Evolutionary conservation across 169 alveolate genomes (phyloP).

Genomic region (Eimeria sp.): DNA sequence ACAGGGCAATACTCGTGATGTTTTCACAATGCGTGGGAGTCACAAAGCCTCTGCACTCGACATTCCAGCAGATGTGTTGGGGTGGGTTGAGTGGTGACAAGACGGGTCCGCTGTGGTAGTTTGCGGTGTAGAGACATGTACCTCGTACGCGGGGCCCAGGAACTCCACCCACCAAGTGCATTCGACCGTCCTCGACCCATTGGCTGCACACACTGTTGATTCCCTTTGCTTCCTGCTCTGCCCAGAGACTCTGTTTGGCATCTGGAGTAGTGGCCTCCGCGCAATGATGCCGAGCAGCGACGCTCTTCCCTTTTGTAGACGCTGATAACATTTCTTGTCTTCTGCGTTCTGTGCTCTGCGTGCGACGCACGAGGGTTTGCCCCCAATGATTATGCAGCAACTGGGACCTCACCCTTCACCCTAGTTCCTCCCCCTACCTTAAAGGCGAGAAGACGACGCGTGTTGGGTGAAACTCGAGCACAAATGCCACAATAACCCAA

Average conservation of each 20-base stretch:
- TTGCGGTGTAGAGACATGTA: slow-evolving; percentile 21
- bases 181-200: neutral
- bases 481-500: too few relatives aligned
- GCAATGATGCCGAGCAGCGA: slow-evolving; percentile 22
- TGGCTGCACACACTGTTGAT: slow-evolving; percentile 8
- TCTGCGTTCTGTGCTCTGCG: neutral
- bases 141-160: neutral
- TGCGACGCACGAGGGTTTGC: neutral
- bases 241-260: slow-evolving; percentile 10
- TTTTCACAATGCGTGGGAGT: slow-evolving; percentile 54
- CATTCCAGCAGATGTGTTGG: slow-evolving; percentile 24
- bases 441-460: neutral
- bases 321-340: slow-evolving; percentile 42
- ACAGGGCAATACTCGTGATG: neutral
- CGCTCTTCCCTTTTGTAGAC: slow-evolving; percentile 32
- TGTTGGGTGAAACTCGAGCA: neutral
- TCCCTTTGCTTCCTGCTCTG: slow-evolving; percentile 2
- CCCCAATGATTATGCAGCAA: neutral
- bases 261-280: slow-evolving; percentile 52
- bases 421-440: neutral
- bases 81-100: slow-evolving; percentile 20
- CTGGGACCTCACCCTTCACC: neutral
- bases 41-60: neutral
- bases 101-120: slow-evolving; percentile 42
- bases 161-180: neutral